Conservation (phyloP, 129 eudicot species). For the Flaveria brownii region DNA sequence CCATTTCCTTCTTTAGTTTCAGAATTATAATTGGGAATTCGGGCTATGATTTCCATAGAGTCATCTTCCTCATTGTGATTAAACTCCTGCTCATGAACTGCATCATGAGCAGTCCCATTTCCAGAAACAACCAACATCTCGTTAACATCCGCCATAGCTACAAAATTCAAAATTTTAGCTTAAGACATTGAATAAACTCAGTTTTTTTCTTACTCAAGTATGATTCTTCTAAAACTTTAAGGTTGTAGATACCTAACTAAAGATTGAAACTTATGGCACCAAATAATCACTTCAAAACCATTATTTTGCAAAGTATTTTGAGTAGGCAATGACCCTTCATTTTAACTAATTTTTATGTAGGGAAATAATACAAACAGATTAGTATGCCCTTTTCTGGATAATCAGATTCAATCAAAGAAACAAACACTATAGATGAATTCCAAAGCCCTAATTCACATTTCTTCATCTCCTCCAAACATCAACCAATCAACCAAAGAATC, state of each 20-base stretch:
- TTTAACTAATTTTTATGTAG: not conserved
- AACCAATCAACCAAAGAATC: conserved; percentile 6
- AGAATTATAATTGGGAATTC: conserved; percentile 41
- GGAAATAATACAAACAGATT: not conserved
- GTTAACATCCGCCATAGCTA: conserved; percentile 65
- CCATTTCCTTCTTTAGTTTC: conserved; percentile 39
- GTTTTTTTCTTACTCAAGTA: too few species aligned
- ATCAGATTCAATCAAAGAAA: conserved; percentile 24
- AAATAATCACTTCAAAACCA: too few species aligned
- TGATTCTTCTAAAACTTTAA: too few species aligned
- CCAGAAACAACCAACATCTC: conserved; percentile 38
- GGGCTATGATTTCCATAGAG: conserved; percentile 39
- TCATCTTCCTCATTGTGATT: conserved; percentile 38
- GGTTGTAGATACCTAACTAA: too few species aligned
- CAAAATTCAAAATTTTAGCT: conserved; percentile 12
- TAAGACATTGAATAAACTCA: not conserved
- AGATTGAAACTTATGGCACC: too few species aligned
- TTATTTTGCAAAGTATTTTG: too few species aligned
- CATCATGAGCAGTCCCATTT: conserved; percentile 50
- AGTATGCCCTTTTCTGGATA: conserved; percentile 8
- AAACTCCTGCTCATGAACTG: conserved; percentile 35
- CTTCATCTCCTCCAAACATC: conserved; percentile 17
- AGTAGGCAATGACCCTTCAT: not conserved
- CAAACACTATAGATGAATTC: not conserved
- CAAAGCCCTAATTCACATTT: conserved; percentile 30